phyloP scores from a whole-genome alignment of 257 asterid genomes.

The Rubia yunnanensis region DNA sequence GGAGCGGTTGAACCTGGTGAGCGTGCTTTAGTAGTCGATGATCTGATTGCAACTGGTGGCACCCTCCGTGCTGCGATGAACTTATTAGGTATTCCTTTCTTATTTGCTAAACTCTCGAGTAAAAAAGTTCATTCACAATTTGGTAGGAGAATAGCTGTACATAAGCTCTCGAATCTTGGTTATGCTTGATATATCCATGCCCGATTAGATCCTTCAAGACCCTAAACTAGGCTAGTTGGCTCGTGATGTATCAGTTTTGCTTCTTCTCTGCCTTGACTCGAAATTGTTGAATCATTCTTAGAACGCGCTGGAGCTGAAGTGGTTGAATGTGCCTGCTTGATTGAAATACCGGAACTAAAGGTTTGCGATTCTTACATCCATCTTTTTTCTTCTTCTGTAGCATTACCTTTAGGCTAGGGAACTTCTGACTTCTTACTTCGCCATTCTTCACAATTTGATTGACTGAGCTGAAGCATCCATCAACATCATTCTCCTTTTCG shows the following conservation, averaged over 20 bases:
- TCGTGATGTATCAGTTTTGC: background rate
- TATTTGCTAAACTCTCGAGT: background rate
- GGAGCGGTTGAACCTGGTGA: constrained; percentile 71
- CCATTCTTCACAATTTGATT: background rate
- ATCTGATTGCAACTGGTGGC: constrained; percentile 85
- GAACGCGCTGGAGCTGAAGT: constrained; percentile 78
- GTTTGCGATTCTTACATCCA: constrained; percentile 13
- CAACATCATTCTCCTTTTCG: background rate
- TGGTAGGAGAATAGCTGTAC: background rate
- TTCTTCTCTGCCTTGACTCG: constrained; percentile 7
- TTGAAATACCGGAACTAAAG: constrained; percentile 69
- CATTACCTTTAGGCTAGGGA: background rate
- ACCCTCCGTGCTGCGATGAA: constrained; percentile 77
- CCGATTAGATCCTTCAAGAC: background rate
- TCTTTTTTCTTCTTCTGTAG: background rate
- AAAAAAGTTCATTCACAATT: background rate
- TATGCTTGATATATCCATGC: background rate
- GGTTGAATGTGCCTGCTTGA: constrained; percentile 73
- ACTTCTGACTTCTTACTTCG: background rate
- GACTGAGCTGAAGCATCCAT: background rate
- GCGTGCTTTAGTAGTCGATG: constrained; percentile 69
- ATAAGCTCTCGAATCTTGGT: background rate
- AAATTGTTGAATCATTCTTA: constrained; percentile 17
- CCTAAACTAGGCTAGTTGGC: too few species aligned
- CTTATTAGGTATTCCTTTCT: constrained; percentile 43